Evolutionary conservation across 1,284 basidiomycete genomes (phyloP).

Genomic region (Trichosporon faecale): DNA sequence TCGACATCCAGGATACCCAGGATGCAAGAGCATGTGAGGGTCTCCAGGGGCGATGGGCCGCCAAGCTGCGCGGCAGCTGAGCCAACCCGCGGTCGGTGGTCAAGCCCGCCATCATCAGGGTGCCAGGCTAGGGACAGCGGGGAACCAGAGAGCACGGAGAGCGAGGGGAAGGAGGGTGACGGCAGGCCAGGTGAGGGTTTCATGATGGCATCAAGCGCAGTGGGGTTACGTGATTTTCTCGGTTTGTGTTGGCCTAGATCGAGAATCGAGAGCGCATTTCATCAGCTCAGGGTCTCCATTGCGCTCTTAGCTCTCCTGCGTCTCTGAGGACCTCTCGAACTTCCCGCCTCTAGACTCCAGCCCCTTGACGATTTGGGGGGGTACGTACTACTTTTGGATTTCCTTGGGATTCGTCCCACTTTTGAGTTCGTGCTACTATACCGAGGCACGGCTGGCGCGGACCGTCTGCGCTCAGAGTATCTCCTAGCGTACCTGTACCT

Average conservation of each 20-base stretch:
- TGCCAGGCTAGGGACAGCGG: neutral
- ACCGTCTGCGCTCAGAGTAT: neutral
- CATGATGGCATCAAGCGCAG: constrained; percentile 12
- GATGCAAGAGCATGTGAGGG: constrained; percentile 5
- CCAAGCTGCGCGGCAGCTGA: neutral
- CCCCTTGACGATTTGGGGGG: constrained; percentile 4
- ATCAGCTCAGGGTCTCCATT: neutral
- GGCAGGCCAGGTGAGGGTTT: constrained; percentile 5
- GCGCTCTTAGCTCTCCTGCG: neutral
- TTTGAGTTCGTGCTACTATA: constrained; percentile 5
- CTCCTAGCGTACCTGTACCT: neutral
- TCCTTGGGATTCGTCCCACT: neutral
- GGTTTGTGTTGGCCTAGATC: constrained; percentile 8
- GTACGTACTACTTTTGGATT: constrained; percentile 3
- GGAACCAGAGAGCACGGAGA: neutral
- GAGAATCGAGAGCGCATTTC: constrained; percentile 11
- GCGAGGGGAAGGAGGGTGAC: neutral
- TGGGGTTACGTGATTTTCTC: constrained; percentile 10
- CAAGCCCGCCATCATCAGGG: constrained; percentile 4
- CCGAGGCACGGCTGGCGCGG: neutral
- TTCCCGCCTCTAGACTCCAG: constrained; percentile 7
- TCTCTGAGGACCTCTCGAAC: neutral
- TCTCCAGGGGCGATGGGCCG: neutral
- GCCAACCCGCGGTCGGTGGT: neutral
- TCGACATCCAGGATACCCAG: constrained; percentile 9